A percentile compares a stretch with the other conserved stretches of the same genome.
These are phyloP conservation scores for Geopyxis carbonaria DNA, from an alignment of 495 filamentous ascomycete species.

Conservation along the genomic window DNA sequence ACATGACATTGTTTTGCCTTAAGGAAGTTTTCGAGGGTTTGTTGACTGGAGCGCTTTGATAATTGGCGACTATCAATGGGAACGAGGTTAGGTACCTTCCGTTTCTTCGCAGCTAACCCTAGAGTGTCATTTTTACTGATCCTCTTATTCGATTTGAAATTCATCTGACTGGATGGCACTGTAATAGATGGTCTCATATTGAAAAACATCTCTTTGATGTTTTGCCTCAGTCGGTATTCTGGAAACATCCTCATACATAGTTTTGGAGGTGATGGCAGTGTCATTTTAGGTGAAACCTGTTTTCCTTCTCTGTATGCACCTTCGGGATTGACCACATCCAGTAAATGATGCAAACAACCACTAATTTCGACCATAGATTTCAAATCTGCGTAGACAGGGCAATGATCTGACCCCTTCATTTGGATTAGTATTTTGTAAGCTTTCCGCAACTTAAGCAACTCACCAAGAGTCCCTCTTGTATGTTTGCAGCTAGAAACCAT, in stretches of 20 bases:
- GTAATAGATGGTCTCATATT: conserved; percentile 30
- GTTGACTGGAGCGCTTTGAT: not conserved
- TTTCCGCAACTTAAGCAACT: conserved; percentile 7
- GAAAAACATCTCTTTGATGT: conserved; percentile 80
- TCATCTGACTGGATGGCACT: not conserved
- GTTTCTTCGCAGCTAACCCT: not conserved
- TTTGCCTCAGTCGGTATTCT: conserved; percentile 70
- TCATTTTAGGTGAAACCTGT: conserved; percentile 28
- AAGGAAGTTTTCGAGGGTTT: conserved; percentile 2
- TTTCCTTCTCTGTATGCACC: conserved; percentile 58
- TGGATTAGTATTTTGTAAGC: not conserved
- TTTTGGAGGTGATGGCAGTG: conserved; percentile 49
- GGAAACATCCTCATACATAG: conserved; percentile 45
- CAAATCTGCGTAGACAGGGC: conserved; percentile 72
- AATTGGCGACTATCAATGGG: not conserved
- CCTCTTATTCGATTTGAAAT: not conserved
- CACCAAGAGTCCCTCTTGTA: conserved; percentile 82
- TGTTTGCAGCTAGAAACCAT: conserved; percentile 80
- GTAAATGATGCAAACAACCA: conserved; percentile 37
- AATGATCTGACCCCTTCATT: conserved; percentile 75
- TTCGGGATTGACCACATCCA: conserved; percentile 63
- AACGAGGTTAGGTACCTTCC: not conserved
- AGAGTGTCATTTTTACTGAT: not conserved
- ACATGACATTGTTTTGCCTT: conserved; percentile 1
- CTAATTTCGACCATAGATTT: conserved; percentile 41